Conservation (phyloP, 2,329 filamentous ascomycete species). For the Xylaria sp. region DNA sequence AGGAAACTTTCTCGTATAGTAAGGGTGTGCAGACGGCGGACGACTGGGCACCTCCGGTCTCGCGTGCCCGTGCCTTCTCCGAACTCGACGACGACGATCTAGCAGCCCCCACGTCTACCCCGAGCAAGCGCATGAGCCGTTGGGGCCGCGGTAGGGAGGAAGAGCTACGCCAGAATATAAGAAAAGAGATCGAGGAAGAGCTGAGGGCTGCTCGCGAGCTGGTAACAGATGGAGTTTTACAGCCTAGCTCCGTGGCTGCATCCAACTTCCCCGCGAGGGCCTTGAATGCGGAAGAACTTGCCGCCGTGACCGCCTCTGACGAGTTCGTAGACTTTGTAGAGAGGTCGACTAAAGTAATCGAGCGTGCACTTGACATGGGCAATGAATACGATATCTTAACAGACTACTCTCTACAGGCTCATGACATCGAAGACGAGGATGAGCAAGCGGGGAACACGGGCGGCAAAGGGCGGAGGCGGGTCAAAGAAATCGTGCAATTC, state of each 20-base stretch:
- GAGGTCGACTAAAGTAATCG: slow-evolving; percentile 94
- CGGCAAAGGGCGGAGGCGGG: slow-evolving; percentile 72
- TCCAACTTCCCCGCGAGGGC: slow-evolving; percentile 78
- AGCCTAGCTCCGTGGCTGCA: slow-evolving; percentile 48
- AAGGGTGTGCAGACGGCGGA: slow-evolving; percentile 93
- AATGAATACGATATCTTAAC: slow-evolving; percentile 94
- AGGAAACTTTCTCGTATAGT: slow-evolving; percentile 94
- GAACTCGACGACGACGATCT: slow-evolving; percentile 68
- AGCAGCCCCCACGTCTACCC: slow-evolving; percentile 60
- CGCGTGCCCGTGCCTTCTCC: slow-evolving; percentile 59
- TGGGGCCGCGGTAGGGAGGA: slow-evolving; percentile 84
- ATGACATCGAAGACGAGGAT: slow-evolving; percentile 80
- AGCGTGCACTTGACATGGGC: slow-evolving; percentile 80
- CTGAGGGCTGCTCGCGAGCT: slow-evolving; percentile 73
- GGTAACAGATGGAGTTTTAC: slow-evolving; percentile 56
- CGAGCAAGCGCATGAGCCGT: slow-evolving; percentile 77
- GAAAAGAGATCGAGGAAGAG: slow-evolving; percentile 92
- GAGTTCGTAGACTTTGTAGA: slow-evolving; percentile 97
- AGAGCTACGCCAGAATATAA: slow-evolving; percentile 82
- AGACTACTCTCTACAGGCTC: slow-evolving; percentile 85
- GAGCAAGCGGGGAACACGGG: slow-evolving; percentile 73
- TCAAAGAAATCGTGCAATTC: slow-evolving; percentile 91
- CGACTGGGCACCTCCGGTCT: slow-evolving; percentile 65
- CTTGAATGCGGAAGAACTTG: slow-evolving; percentile 82
- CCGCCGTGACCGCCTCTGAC: slow-evolving; percentile 87